Evolutionary conservation across 805 yeast genomes (phyloP), one percentile per base, ranked within the genome.

Genomic region (Myxozyma neotropica): DNA sequence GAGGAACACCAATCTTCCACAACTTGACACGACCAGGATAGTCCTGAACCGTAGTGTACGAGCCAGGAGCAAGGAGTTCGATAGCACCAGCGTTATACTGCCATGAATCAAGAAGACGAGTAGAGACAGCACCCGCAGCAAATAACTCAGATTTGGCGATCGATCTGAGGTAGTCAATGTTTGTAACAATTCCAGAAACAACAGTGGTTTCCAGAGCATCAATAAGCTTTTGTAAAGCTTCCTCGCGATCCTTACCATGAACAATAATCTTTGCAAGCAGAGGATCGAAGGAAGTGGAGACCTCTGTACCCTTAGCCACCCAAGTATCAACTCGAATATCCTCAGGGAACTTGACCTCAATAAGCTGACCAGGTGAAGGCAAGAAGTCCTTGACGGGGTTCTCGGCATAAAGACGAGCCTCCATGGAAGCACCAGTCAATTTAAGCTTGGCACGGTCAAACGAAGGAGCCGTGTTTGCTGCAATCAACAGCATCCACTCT

Each of bases 251-350:
- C 58, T 80, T 83, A 45, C 97, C 98, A 70, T 91, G 93, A 33
- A 94, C 98, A 74, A 93, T 93, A 68, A 94, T 92, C 76, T 93
- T 93, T 46, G 98, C 98, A 67, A 93, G 79, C 10, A 97, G 90
- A 50, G 98, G 98, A 51, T 63, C 99, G 73, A 90, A 93, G 74
- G 94, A 97, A 24, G 97, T 90, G 62, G 96, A 86, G 61, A 93
- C 78, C 38, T 80, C 84, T 12, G 97, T 87, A 65, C 99, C 99
- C 65, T 87, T 87, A 57, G 83, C 78, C 50, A 90, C 93, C 98
- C 99, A 94, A 13, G 94, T 87, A 72, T 93, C 99, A 64, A 93
- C 83, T 76, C 99, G 85, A 7, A 97, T 97, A 88, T 92, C 88
- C 23, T 77, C 74, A 2, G 99, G 98, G 80, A 92, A 94, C 53